Conservation (phyloP, 495 filamentous ascomycete genomes). For the Neurospora sp. region DNA sequence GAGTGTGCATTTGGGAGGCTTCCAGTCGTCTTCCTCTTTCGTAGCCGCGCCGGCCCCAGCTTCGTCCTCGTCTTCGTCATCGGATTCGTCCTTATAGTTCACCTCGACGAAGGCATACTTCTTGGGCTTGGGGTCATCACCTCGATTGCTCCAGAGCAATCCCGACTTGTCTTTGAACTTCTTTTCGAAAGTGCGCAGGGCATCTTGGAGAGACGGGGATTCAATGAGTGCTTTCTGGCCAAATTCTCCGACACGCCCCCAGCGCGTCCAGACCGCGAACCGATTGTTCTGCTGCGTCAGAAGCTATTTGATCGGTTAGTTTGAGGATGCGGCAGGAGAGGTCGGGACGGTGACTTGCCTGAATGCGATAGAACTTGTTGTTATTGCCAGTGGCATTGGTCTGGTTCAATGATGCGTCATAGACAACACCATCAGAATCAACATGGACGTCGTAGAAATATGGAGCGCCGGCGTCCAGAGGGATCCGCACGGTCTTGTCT, state of each 20-base stretch:
- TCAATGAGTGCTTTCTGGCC: conserved; percentile 49
- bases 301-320: conserved; percentile 19
- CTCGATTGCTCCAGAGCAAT: conserved; percentile 53
- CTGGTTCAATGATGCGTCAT: conserved; percentile 52
- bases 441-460: conserved; percentile 49
- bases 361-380: conserved; percentile 67
- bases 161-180: conserved; percentile 78
- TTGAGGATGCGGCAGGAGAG: neutral
- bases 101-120: conserved; percentile 74
- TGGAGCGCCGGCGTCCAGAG: conserved; percentile 33
- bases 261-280: conserved; percentile 57
- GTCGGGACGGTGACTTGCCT: conserved; percentile 23
- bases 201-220: conserved; percentile 29
- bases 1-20: conserved; percentile 43
- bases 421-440: conserved; percentile 52
- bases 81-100: conserved; percentile 52
- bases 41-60: conserved; percentile 19
- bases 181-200: conserved; percentile 49
- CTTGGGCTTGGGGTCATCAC: conserved; percentile 43
- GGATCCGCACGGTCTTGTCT: conserved; percentile 34
- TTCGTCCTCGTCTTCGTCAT: conserved; percentile 55
- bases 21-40: conserved; percentile 24
- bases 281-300: conserved; percentile 13
- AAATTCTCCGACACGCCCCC: conserved; percentile 68
- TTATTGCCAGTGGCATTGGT: conserved; percentile 50